Conservation (phyloP, 1,284 basidiomycete species). For the Rhizoctonia solani region DNA sequence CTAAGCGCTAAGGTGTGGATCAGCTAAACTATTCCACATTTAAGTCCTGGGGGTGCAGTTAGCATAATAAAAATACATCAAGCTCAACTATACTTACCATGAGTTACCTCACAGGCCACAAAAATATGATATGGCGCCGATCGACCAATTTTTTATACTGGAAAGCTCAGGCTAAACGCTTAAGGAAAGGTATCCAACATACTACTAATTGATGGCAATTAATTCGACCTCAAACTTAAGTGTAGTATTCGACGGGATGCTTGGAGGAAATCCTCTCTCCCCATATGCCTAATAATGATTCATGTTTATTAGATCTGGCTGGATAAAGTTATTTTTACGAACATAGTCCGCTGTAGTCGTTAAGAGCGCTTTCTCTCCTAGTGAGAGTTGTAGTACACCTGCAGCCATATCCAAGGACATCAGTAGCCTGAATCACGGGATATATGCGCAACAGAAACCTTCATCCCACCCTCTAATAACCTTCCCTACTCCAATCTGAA, state of each 20-base stretch:
- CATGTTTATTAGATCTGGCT: not conserved
- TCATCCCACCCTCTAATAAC: slow-evolving; percentile 93
- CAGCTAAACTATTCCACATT: too few species aligned
- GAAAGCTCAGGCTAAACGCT: too few species aligned
- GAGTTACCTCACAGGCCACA: too few species aligned
- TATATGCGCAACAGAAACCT: slow-evolving; percentile 54
- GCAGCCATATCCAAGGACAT: slow-evolving; percentile 33
- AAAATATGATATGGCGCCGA: too few species aligned
- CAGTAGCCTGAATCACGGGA: not conserved
- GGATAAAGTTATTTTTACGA: slow-evolving; percentile 44
- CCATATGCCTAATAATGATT: slow-evolving; percentile 39
- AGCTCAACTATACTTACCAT: too few species aligned
- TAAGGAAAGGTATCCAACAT: too few species aligned
- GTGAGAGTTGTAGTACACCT: slow-evolving; percentile 76
- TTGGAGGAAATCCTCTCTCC: slow-evolving; percentile 35
- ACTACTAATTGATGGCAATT: slow-evolving; percentile 36
- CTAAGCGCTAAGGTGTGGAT: too few species aligned
- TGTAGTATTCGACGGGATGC: slow-evolving; percentile 42
- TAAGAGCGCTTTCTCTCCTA: slow-evolving; percentile 76
- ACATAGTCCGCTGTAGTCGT: slow-evolving; percentile 72
- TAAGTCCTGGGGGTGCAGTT: too few species aligned
- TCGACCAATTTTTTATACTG: too few species aligned
- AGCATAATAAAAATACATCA: too few species aligned
- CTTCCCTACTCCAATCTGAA: slow-evolving; percentile 76
- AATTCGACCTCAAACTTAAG: slow-evolving; percentile 43